phyloP scores from a whole-genome alignment of 352 stramenopile species.

The Pythium vanterpoolii region DNA sequence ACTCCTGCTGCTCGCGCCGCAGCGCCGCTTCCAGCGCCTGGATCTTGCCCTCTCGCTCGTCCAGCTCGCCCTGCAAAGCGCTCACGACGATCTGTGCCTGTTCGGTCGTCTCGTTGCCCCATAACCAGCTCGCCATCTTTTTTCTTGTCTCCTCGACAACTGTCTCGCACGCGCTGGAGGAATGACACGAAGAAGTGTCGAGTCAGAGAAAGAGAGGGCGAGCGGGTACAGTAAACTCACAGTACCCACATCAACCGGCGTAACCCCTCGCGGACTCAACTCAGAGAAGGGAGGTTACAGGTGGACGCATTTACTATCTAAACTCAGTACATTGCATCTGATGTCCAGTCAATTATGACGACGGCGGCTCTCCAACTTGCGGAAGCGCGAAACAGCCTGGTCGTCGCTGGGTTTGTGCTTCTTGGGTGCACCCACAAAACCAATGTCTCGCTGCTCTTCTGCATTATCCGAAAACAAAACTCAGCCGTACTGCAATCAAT shows the following conservation, averaged over 20 bases:
- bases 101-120: constrained; percentile 82
- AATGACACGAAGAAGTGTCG: constrained; percentile 14
- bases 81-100: constrained; percentile 84
- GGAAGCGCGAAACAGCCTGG: constrained; percentile 59
- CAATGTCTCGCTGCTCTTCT: constrained; percentile 71
- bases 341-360: constrained; percentile 21
- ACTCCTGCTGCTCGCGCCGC: constrained; percentile 71
- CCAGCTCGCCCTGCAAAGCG: constrained; percentile 73
- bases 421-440: constrained; percentile 55
- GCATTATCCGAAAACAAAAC: background rate
- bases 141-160: background rate
- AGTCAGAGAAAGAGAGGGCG: constrained; percentile 9
- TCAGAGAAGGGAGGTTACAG: background rate
- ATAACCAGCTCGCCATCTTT: constrained; percentile 71
- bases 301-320: background rate
- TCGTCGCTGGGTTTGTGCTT: constrained; percentile 68
- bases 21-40: constrained; percentile 71
- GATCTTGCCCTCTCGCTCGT: constrained; percentile 81
- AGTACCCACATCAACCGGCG: background rate
- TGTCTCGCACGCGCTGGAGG: background rate
- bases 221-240: background rate
- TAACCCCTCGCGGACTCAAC: background rate
- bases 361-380: constrained; percentile 67
- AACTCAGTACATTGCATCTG: constrained; percentile 18
- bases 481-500: too few relatives aligned